phyloP scores from a whole-genome alignment of 2,329 filamentous ascomycete species.

The Tolypocladium pustulatum region DNA sequence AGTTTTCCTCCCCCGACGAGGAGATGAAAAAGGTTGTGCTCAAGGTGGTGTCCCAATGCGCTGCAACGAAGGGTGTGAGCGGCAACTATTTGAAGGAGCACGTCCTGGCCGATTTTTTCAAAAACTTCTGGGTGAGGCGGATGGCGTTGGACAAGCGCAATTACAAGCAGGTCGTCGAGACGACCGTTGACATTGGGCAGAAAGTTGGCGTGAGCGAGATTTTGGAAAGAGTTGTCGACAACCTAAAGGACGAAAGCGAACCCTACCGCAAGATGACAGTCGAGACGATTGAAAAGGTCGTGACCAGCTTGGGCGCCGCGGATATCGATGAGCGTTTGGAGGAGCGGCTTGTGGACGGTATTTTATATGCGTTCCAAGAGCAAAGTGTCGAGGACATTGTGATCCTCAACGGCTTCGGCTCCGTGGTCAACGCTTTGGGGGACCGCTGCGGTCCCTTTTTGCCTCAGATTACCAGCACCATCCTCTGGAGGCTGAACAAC shows the following conservation, averaged over 20 bases:
- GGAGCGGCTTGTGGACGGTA: conserved; percentile 88
- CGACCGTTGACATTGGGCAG: conserved; percentile 90
- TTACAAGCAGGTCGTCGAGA: conserved; percentile 96
- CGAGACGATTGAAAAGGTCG: conserved; percentile 93
- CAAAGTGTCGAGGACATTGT: conserved; percentile 94
- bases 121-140: conserved; percentile 93
- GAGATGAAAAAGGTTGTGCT: conserved; percentile 99
- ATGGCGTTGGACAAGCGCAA: conserved; percentile 98
- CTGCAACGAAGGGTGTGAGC: conserved; percentile 88
- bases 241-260: conserved; percentile 96
- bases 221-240: conserved; percentile 82
- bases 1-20: conserved; percentile 94
- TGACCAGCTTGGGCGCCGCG: conserved; percentile 84
- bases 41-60: conserved; percentile 94
- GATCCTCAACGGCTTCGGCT: conserved; percentile 95
- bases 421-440: conserved; percentile 89
- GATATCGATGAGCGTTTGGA: conserved; percentile 90
- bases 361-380: conserved; percentile 93
- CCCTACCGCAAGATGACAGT: conserved; percentile 99
- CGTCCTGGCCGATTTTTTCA: conserved; percentile 93
- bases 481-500: conserved; percentile 95
- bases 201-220: conserved; percentile 98
- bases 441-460: conserved; percentile 93
- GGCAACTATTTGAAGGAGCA: conserved; percentile 91
- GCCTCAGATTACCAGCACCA: conserved; percentile 92